Conservation (phyloP, 352 stramenopile genomes). For the Globisporangium ultimum region DNA sequence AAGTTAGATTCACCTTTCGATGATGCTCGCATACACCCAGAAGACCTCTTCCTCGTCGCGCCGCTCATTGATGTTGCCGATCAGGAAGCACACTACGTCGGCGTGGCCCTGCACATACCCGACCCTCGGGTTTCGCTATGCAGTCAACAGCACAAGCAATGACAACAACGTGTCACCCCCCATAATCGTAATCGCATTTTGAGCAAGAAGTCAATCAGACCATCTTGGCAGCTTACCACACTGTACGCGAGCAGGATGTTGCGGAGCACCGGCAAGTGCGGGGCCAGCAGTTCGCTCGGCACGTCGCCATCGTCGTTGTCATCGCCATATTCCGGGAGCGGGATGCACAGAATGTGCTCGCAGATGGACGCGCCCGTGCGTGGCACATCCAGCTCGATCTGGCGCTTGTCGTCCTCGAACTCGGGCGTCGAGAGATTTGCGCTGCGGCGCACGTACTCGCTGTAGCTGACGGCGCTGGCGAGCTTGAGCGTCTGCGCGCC, state of each 20-base stretch:
- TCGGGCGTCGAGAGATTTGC: constrained; percentile 17
- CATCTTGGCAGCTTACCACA: constrained; percentile 24
- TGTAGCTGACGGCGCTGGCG: constrained; percentile 35
- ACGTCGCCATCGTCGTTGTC: constrained; percentile 20
- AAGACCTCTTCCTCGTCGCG: constrained; percentile 59
- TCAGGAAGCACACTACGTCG: constrained; percentile 66
- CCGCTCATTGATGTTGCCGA: constrained; percentile 37
- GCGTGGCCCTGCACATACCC: constrained; percentile 76
- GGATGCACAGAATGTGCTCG: constrained; percentile 38
- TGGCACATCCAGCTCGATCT: constrained; percentile 71
- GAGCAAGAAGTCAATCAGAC: too few species aligned
- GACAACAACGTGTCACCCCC: not conserved
- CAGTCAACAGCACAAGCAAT: not conserved
- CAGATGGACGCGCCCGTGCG: constrained; percentile 51
- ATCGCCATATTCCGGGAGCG: constrained; percentile 5
- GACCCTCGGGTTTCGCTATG: constrained; percentile 60
- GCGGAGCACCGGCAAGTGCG: constrained; percentile 35
- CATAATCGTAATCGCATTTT: not conserved
- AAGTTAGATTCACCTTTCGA: constrained; percentile 38
- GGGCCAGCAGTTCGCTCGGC: constrained; percentile 18
- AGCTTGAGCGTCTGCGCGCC: constrained; percentile 30
- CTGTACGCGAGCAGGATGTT: constrained; percentile 61
- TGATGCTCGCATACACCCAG: constrained; percentile 69
- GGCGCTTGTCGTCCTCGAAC: constrained; percentile 54
- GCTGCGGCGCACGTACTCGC: constrained; percentile 36